phyloP scores from a whole-genome alignment of 2,329 filamentous ascomycete genomes.

The Claviceps sp. region DNA sequence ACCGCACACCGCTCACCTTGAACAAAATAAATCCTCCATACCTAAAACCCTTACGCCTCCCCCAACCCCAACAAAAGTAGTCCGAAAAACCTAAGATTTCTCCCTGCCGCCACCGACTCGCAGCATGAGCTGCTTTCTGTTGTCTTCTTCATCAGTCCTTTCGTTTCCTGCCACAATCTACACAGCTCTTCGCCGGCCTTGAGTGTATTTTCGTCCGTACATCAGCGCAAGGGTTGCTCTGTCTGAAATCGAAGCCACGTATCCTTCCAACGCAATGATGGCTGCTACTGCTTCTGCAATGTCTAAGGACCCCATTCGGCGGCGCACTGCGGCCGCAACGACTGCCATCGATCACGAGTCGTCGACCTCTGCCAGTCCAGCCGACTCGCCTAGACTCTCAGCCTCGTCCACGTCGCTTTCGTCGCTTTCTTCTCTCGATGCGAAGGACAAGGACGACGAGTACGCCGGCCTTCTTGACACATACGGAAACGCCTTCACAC shows the following conservation, averaged over 20 bases:
- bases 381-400: constrained; percentile 45
- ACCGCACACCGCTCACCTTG: neutral
- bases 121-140: neutral
- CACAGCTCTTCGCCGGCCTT: neutral
- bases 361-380: constrained; percentile 43
- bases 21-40: neutral
- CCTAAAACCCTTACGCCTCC: neutral
- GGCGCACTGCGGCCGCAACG: constrained; percentile 34
- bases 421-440: constrained; percentile 60
- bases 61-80: neutral
- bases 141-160: neutral
- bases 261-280: constrained; percentile 22
- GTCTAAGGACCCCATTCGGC: constrained; percentile 29
- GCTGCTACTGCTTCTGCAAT: constrained; percentile 31
- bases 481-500: constrained; percentile 86
- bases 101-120: neutral
- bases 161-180: neutral
- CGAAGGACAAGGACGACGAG: constrained; percentile 22
- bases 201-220: neutral
- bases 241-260: neutral
- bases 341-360: constrained; percentile 38
- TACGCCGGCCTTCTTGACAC: constrained; percentile 71
- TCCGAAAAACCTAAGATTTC: neutral
- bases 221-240: neutral
- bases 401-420: constrained; percentile 86